Evolutionary conservation across 306 rosid genomes (phyloP).

Genomic region (Leucaena leucocephala): DNA sequence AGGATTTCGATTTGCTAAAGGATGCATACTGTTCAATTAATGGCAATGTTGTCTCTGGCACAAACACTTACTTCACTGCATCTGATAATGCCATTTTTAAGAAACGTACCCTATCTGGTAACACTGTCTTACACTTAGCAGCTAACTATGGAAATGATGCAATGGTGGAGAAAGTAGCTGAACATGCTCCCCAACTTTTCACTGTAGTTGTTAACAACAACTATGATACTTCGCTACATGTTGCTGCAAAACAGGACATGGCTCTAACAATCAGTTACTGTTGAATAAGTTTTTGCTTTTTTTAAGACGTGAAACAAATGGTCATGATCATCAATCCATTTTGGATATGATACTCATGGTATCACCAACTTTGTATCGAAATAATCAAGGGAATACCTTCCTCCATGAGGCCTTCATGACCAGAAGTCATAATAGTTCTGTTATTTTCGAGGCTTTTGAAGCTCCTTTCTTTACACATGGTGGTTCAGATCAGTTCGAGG

Average conservation of each 20-base stretch:
- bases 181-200: neutral
- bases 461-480: neutral
- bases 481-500: neutral
- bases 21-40: neutral
- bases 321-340: neutral
- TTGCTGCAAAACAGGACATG: constrained; percentile 1
- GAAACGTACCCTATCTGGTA: neutral
- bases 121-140: neutral
- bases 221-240: neutral
- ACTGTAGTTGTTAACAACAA: neutral
- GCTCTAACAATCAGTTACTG: neutral
- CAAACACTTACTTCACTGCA: neutral
- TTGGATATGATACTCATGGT: neutral
- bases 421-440: neutral
- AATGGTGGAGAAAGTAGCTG: neutral
- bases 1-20: neutral
- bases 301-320: neutral
- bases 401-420: constrained; percentile 1
- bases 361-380: neutral
- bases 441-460: neutral
- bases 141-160: neutral
- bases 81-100: neutral
- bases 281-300: neutral
- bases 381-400: neutral
- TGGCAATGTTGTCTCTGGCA: neutral